Evolutionary conservation across 179 eudicot genomes (phyloP).

Genomic region (Beta corolliflora): DNA sequence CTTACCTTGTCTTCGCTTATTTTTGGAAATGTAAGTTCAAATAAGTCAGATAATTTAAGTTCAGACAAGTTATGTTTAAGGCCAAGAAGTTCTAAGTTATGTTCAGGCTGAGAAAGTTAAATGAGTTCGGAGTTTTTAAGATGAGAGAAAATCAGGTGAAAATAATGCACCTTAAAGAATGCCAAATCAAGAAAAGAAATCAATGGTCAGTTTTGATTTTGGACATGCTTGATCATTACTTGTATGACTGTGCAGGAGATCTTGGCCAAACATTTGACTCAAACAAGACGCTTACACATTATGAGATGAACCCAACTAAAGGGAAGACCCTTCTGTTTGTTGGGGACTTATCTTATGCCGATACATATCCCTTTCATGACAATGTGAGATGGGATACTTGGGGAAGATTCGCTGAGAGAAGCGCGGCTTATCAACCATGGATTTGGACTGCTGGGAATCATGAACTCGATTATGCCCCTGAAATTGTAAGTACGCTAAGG

Average conservation of each 20-base stretch:
- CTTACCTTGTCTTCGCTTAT: no score
- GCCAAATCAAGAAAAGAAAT: no score
- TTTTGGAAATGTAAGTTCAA: no score
- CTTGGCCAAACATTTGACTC: slow-evolving; percentile 38
- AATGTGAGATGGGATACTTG: slow-evolving; percentile 38
- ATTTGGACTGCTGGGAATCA: slow-evolving; percentile 41
- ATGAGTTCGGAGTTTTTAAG: no score
- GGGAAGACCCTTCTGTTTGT: slow-evolving; percentile 29
- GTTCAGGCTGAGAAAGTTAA: no score
- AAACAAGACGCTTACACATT: slow-evolving; percentile 33
- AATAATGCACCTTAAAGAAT: not conserved
- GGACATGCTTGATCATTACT: not conserved
- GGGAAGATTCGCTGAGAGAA: slow-evolving; percentile 39
- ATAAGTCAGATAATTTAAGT: no score
- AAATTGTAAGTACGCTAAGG: slow-evolving; percentile 21
- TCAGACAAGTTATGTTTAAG: no score
- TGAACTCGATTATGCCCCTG: slow-evolving; percentile 35
- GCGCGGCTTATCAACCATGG: slow-evolving; percentile 40
- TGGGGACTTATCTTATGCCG: slow-evolving; percentile 41
- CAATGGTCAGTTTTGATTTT: not conserved
- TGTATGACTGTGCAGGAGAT: slow-evolving; percentile 26
- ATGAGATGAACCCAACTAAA: slow-evolving; percentile 27
- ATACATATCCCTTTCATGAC: slow-evolving; percentile 28
- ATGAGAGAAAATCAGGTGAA: no score
- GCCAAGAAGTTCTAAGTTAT: no score